These are phyloP conservation scores for Phytopythium helicoides DNA, from an alignment of 352 stramenopile genomes.

Conservation along the genomic window DNA sequence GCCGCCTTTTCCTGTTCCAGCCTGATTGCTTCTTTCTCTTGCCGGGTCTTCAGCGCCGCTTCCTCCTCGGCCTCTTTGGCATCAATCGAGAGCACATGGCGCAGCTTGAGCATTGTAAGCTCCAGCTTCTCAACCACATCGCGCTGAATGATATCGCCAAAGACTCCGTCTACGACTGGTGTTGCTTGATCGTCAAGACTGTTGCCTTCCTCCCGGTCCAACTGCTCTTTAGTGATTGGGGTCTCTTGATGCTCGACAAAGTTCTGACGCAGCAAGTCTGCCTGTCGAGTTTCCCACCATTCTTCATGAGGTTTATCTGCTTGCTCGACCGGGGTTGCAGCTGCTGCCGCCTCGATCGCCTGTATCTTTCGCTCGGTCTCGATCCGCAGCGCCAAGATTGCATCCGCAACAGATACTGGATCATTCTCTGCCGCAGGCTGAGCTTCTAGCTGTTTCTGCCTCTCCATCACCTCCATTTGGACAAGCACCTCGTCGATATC, in stretches of 20 bases:
- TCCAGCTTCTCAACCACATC: conserved; percentile 57
- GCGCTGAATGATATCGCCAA: conserved; percentile 36
- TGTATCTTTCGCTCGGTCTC: conserved; percentile 19
- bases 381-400: conserved; percentile 20
- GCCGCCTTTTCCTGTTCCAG: conserved; percentile 14
- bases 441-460: background rate
- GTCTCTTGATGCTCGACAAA: conserved; percentile 7
- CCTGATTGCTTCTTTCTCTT: conserved; percentile 1
- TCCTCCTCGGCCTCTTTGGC: conserved; percentile 44
- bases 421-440: background rate
- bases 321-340: background rate
- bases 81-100: conserved; percentile 47
- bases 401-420: conserved; percentile 3
- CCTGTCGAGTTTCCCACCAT: conserved; percentile 4
- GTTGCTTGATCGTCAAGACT: background rate
- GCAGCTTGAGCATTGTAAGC: conserved; percentile 64
- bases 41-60: conserved; percentile 10
- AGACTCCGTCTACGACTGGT: background rate
- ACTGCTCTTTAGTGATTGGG: too few species aligned
- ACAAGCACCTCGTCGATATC: conserved; percentile 46
- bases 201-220: background rate
- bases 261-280: conserved; percentile 24
- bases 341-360: conserved; percentile 31
- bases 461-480: conserved; percentile 30
- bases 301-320: background rate